Evolutionary conservation across 305 asterid species (phyloP), one percentile per base, ranked within the genome.

Genomic region (Fraxinus greggii): DNA sequence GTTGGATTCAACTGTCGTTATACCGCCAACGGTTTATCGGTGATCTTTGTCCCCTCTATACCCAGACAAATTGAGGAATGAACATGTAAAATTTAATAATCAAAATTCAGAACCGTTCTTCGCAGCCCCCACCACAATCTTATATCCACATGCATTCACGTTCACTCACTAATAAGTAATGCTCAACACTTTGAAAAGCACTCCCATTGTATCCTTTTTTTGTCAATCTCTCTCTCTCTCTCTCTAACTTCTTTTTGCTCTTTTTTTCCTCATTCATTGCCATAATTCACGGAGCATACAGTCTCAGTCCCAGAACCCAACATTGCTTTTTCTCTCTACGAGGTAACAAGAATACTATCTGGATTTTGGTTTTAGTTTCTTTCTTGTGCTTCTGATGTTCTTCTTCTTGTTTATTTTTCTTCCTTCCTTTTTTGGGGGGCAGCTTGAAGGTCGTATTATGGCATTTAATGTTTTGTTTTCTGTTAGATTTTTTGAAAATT

Each of bases 241-340:
- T 63, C 7, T 33, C 31, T 24, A 72, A 80, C 28, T 72, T 79
- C 51, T 61, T 76, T 45, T 77, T 42, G 40, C 45, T 63, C 78
- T 51, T 82, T 84, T 70, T 63, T 86, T 67, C 89, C 92, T 79
- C 54, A 83, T 83, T 38, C 84, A 82, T 74, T 80, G 91, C 93
- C 97, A 82, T 89, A 85, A 89, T 79, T 91, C 88, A 90, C 90
- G 93, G 93, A 51, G 84, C 77, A 85, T 78, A 83, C 70, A 56
- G 17, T 80, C 85, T 38, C 78, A 86, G 80, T 82, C 78, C 86
- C 79, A 78, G 42, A 79, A 72, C 73, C 61, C 79, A 10, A 35
- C 31, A 65, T 69, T 69, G 78, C 79, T 83, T 36, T 78, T 80
- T 78, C 79, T 76, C 33, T 74, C 32, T 70, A 7, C 77, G 42